Base-by-base conservation (phyloP, 108 stramenopile genomes). In the Fragilariopsis cylindrus region DNA sequence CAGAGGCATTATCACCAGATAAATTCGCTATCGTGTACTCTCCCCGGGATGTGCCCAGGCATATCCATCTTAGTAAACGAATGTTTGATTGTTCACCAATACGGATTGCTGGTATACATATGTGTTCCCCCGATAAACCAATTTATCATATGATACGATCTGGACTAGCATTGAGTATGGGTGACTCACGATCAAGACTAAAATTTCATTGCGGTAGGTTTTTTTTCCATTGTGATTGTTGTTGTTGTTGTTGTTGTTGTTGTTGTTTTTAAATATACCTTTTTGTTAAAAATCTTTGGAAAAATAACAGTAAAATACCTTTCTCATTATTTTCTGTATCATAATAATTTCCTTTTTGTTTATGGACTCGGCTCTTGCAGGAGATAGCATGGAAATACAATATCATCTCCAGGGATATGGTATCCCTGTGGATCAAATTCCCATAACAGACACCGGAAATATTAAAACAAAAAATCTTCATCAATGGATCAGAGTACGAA, bases 381-480 rank as follows among this genome's bases (percentile, higher is more conserved):
- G 64, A 54, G 52, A 57, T 21, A 39, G 41, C 13, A 60, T 56
- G 18, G 75, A 69, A 63, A 55, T 76, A 15, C 40, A 66, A 57
- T 69, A 69, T 62, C 39, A 46, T 40, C 62, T 77, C 15, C 43
- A 70, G n/a, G 41, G 69, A 7, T 77, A 64, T 52, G 76, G 76
- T 2, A 77, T 77, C 13, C 76, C 76, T 7, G 58, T 62, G 12
- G 64, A 71, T 6, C 57, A 46, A 58, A 55, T 77, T 8, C 76
- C 76, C 0, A 58, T 71, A 3, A 54, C 70, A 30, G 64, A 18
- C 15, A 71, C 42, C 50, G 76, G 69, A 11, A 62, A 67, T 16
- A 62, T 76, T 30, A 76, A 71, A 49, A 72, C 64, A 5, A 77
- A 71, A 54, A 69, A 71, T 42, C 54, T 57, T 12, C 69, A 53